These are phyloP conservation scores for Gynostemma pentaphyllum DNA, from an alignment of 306 rosid species.

Conservation along the genomic window DNA sequence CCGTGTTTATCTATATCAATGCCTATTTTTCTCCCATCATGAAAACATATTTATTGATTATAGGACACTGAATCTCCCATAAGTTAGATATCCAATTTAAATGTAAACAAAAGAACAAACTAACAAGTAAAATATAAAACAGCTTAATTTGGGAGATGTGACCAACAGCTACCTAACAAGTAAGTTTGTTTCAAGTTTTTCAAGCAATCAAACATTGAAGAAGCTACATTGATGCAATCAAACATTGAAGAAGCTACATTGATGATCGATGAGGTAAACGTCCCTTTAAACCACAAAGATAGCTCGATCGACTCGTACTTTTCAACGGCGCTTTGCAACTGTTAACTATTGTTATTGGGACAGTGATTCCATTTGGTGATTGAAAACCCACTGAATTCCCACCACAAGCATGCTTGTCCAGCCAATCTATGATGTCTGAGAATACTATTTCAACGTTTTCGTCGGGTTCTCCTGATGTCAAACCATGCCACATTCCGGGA, in stretches of 20 bases:
- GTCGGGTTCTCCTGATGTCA: conserved; percentile 76
- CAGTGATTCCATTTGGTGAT: conserved; percentile 1
- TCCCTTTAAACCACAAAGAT: conserved; percentile 35
- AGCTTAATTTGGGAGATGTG: too few relatives aligned
- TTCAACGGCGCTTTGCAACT: not conserved
- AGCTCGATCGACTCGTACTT: conserved; percentile 17
- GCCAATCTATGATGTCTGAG: conserved; percentile 56
- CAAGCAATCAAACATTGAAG: too few relatives aligned
- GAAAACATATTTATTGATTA: too few relatives aligned
- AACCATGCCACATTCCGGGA: conserved; percentile 84
- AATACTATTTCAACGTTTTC: conserved; percentile 59
- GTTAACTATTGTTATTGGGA: conserved; percentile 3
- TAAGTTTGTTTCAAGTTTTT: too few relatives aligned
- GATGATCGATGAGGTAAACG: conserved; percentile 30
- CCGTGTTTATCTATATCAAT: too few relatives aligned
- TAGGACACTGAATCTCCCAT: too few relatives aligned
- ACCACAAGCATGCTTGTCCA: conserved; percentile 26
- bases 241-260: conserved; percentile 12
- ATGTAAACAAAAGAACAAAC: too few relatives aligned
- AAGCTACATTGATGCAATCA: too few relatives aligned
- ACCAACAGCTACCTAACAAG: too few relatives aligned
- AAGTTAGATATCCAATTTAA: too few relatives aligned
- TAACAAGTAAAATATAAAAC: too few relatives aligned
- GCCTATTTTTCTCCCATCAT: too few relatives aligned
- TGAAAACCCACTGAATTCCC: not conserved